Percentiles rank a stretch among this genome's conserved stretches.
These are phyloP conservation scores for Moesziomyces sp. DNA, from an alignment of 1,284 basidiomycete genomes.

Conservation along the genomic window DNA sequence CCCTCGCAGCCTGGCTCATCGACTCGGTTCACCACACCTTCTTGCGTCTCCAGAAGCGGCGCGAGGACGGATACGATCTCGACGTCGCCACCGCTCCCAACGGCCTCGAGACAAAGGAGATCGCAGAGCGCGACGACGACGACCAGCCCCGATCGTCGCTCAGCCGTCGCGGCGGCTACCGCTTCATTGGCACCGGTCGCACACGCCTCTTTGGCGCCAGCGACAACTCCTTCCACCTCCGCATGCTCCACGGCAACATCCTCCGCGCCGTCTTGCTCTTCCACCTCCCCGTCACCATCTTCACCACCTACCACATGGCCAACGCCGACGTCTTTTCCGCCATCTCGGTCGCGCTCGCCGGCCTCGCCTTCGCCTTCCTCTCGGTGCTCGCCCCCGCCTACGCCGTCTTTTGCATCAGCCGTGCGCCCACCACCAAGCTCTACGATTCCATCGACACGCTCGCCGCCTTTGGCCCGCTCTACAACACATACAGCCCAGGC, in stretches of 20 bases:
- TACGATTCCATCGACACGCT: conserved; percentile 93
- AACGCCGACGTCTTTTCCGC: conserved; percentile 71
- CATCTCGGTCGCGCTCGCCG: conserved; percentile 77
- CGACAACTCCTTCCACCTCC: conserved; percentile 48
- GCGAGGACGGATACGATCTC: conserved; percentile 42
- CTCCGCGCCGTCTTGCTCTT: conserved; percentile 88
- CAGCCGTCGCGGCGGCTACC: conserved; percentile 40
- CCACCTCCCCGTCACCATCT: conserved; percentile 91
- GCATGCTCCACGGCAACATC: conserved; percentile 79
- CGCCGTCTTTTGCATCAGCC: conserved; percentile 79
- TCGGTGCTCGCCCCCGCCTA: conserved; percentile 81
- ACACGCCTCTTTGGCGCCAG: conserved; percentile 33
- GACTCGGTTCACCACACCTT: conserved; percentile 48
- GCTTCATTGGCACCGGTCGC: conserved; percentile 27
- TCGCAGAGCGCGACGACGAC: conserved; percentile 16
- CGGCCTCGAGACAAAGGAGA: conserved; percentile 23
- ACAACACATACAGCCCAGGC: conserved; percentile 91
- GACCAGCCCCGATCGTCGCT: conserved; percentile 34
- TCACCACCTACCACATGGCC: conserved; percentile 86
- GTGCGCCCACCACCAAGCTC: conserved; percentile 85
- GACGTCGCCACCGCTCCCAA: conserved; percentile 6
- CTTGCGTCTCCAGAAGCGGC: conserved; percentile 29
- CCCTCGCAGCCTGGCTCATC: conserved; percentile 74
- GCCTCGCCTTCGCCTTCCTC: conserved; percentile 80
- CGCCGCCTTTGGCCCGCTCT: conserved; percentile 89